These are phyloP conservation scores for Aphanomyces invadans DNA, from an alignment of 352 stramenopile genomes.

Conservation along the genomic window DNA sequence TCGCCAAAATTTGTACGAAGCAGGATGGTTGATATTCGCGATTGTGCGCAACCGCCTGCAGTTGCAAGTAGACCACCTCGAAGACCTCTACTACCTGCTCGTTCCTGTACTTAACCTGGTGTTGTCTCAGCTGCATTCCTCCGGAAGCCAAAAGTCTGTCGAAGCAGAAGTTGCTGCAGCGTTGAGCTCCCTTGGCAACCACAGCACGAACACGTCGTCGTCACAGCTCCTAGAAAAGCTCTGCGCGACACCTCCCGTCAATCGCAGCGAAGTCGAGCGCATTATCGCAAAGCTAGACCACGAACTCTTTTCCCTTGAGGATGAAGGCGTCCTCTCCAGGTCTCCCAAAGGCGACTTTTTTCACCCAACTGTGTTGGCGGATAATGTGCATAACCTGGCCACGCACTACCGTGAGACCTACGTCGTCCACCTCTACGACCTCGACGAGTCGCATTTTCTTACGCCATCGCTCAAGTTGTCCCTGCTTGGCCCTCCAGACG, in stretches of 20 bases:
- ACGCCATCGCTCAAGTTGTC: constrained; percentile 25
- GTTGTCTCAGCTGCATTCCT: constrained; percentile 37
- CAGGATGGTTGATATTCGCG: constrained; percentile 71
- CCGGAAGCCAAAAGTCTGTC: constrained; percentile 33
- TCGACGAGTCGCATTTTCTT: constrained; percentile 55
- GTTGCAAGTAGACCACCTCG: constrained; percentile 46
- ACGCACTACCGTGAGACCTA: constrained; percentile 42
- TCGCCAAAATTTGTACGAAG: constrained; percentile 43
- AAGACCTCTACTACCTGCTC: constrained; percentile 67
- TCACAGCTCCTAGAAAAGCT: constrained; percentile 38
- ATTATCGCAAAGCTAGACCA: constrained; percentile 34
- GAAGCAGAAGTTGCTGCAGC: constrained; percentile 73
- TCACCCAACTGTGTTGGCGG: constrained; percentile 31
- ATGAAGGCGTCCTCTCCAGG: no score
- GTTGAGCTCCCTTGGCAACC: constrained; percentile 58
- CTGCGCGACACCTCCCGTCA: constrained; percentile 42
- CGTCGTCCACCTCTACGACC: constrained; percentile 38
- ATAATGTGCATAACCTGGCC: constrained; percentile 35
- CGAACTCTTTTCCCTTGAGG: constrained; percentile 27
- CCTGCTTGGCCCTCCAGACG: constrained; percentile 11
- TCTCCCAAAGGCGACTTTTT: constrained; percentile 29
- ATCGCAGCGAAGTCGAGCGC: constrained; percentile 36
- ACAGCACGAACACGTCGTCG: background rate
- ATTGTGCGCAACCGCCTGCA: constrained; percentile 42
- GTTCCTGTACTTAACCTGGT: constrained; percentile 67